These are phyloP conservation scores for Epichloe elymi DNA, from an alignment of 2,329 filamentous ascomycete genomes.

Conservation along the genomic window DNA sequence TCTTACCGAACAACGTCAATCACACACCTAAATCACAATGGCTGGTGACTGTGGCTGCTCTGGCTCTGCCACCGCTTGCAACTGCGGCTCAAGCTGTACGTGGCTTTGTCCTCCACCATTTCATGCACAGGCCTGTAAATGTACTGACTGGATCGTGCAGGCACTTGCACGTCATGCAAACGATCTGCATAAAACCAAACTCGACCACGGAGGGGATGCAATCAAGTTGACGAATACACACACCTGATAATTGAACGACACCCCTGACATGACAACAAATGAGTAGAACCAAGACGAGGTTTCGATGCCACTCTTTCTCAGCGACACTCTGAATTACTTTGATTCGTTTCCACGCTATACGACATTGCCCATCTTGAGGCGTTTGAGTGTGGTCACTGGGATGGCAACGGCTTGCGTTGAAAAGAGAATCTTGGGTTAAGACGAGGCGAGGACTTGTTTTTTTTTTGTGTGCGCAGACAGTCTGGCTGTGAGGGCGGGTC, in stretches of 20 bases:
- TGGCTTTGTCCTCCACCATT: neutral
- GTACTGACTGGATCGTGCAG: constrained; percentile 7
- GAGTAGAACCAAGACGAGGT: no score
- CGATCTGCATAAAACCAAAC: neutral
- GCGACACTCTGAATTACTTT: no score
- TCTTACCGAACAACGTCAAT: neutral
- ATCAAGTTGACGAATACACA: no score
- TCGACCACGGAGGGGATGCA: neutral
- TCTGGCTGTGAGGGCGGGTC: neutral
- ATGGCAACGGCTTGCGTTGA: no score
- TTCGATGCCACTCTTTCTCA: no score
- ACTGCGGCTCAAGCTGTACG: constrained; percentile 24
- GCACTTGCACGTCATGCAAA: constrained; percentile 20
- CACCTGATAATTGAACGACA: no score
- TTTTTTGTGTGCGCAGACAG: neutral
- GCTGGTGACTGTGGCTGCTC: constrained; percentile 25
- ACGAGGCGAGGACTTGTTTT: neutral
- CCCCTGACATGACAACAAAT: no score
- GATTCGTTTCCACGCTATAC: no score
- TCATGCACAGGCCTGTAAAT: no score
- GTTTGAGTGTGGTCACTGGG: no score
- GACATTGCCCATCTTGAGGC: no score
- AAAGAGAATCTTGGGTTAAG: no score
- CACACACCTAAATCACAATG: constrained; percentile 13
- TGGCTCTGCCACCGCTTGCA: constrained; percentile 20